phyloP scores from a whole-genome alignment of 177 flowering plant species.

The Vitis hybrid region DNA sequence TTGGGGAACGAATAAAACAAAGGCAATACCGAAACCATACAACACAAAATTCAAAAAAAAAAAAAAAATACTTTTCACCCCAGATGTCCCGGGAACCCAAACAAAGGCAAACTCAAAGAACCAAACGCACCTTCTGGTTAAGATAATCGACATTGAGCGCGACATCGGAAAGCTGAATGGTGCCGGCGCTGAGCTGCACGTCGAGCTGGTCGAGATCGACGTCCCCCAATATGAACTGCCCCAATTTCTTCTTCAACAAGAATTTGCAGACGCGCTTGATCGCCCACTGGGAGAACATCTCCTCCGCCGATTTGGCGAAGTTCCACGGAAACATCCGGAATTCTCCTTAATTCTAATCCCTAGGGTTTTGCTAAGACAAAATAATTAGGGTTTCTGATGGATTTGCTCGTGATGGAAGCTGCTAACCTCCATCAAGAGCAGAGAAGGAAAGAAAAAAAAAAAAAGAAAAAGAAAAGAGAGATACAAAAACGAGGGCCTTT shows the following conservation, averaged over 20 bases:
- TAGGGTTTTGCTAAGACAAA: no score
- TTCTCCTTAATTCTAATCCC: no score
- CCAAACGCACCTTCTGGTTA: conserved; percentile 58
- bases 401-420: conserved; percentile 6
- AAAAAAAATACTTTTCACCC: background rate
- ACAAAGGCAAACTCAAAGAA: background rate
- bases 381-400: conserved; percentile 8
- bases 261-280: conserved; percentile 68
- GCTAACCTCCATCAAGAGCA: conserved; percentile 1
- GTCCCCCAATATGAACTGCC: conserved; percentile 78
- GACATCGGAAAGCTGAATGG: conserved; percentile 77
- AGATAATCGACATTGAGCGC: conserved; percentile 83
- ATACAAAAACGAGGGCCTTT: background rate
- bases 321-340: conserved; percentile 59
- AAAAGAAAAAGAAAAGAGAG: background rate
- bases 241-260: conserved; percentile 85
- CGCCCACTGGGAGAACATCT: conserved; percentile 75
- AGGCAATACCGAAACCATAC: no score
- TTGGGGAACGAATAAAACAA: no score
- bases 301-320: conserved; percentile 76
- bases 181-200: conserved; percentile 80
- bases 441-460: background rate
- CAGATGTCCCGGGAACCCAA: no score
- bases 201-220: conserved; percentile 88
- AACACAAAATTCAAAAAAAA: background rate